A percentile compares a stretch with the other conserved stretches of the same genome.
phyloP scores from a whole-genome alignment of 1,284 basidiomycete species.

The Earliella scabrosa region DNA sequence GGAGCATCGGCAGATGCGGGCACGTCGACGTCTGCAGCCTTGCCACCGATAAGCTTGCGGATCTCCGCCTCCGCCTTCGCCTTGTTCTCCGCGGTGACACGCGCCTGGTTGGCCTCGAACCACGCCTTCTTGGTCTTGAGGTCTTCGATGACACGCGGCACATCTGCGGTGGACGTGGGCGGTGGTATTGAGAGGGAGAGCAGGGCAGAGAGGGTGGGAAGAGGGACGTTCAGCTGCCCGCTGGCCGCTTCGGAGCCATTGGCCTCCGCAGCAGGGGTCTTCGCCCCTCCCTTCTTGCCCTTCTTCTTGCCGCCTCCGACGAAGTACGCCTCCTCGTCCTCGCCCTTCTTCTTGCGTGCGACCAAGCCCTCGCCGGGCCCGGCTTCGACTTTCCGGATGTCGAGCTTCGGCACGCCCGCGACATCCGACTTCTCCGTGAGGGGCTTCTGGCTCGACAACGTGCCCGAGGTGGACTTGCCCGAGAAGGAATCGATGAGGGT shows the following conservation, averaged over 20 bases:
- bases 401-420: constrained; percentile 80
- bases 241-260: constrained; percentile 39
- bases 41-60: constrained; percentile 55
- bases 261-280: constrained; percentile 42
- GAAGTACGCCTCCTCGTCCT: constrained; percentile 86
- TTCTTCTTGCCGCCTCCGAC: constrained; percentile 70
- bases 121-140: constrained; percentile 94
- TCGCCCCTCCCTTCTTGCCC: constrained; percentile 68
- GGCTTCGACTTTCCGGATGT: constrained; percentile 84
- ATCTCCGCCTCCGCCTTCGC: constrained; percentile 84
- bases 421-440: constrained; percentile 51
- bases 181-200: constrained; percentile 90
- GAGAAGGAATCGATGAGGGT: constrained; percentile 92
- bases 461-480: constrained; percentile 64
- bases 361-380: constrained; percentile 69
- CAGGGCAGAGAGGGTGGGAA: constrained; percentile 87
- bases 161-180: constrained; percentile 79
- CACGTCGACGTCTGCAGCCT: constrained; percentile 51
- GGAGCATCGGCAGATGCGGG: constrained; percentile 40
- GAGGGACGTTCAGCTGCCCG: constrained; percentile 77
- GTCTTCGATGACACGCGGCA: constrained; percentile 87
- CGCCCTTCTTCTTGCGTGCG: constrained; percentile 90
- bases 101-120: constrained; percentile 83
- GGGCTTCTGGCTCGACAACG: constrained; percentile 39
- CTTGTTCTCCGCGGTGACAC: constrained; percentile 72